A percentile compares a stretch with the other conserved stretches of the same genome.
Evolutionary conservation across 1,139 yeast genomes (phyloP).

Genomic region (Schizosaccharomyces versatilis): DNA sequence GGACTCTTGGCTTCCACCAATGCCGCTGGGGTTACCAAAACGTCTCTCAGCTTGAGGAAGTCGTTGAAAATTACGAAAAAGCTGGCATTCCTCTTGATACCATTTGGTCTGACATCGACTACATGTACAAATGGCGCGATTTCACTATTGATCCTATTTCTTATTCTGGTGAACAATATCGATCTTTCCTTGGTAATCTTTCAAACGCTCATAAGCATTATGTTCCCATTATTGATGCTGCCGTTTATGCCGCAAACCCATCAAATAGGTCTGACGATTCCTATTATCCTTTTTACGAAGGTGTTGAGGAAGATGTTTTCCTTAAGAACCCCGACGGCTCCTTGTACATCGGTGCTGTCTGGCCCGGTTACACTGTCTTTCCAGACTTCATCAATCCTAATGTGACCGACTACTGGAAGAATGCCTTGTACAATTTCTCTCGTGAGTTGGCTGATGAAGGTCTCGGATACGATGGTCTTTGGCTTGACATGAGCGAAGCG

Average conservation of each 20-base stretch:
- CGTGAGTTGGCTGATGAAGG: slow-evolving; percentile 13
- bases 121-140: slow-evolving; percentile 24
- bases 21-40: slow-evolving; percentile 93
- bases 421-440: neutral
- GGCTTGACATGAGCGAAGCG: slow-evolving; percentile 24
- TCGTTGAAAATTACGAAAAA: slow-evolving; percentile 44
- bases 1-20: slow-evolving; percentile 68
- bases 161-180: slow-evolving; percentile 14
- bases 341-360: slow-evolving; percentile 62
- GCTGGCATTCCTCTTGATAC: slow-evolving; percentile 63
- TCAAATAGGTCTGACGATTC: slow-evolving; percentile 17
- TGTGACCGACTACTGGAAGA: neutral
- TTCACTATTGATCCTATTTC: slow-evolving; percentile 20
- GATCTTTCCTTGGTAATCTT: neutral
- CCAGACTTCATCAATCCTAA: slow-evolving; percentile 15
- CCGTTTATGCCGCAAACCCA: slow-evolving; percentile 3
- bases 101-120: slow-evolving; percentile 87
- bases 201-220: slow-evolving; percentile 25
- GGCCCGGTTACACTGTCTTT: slow-evolving; percentile 53
- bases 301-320: slow-evolving; percentile 19
- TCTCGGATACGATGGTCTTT: slow-evolving; percentile 19
- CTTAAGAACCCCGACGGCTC: slow-evolving; percentile 24
- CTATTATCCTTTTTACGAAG: slow-evolving; percentile 18
- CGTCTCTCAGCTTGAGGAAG: slow-evolving; percentile 52
- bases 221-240: slow-evolving; percentile 70